Evolutionary conservation across 1,284 basidiomycete species (phyloP), one percentile per base, ranked within the genome.

Genomic region (Ganoderma lucidum): DNA sequence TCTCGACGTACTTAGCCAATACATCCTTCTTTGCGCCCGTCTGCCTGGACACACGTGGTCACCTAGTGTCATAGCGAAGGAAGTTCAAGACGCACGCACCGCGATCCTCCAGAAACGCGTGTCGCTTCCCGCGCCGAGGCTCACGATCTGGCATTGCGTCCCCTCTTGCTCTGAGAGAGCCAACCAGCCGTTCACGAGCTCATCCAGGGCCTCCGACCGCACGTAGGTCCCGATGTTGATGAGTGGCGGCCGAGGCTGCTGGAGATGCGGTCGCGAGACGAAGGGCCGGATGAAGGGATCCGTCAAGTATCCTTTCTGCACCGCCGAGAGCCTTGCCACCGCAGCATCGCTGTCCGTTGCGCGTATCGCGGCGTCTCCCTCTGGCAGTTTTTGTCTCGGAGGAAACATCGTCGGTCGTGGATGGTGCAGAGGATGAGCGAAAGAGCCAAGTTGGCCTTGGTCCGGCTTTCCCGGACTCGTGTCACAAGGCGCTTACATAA

Each of bases 181-280:
- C 19, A 98, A 75, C 87, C 96, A 98, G 58, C 85, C 80, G 28
- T 91, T 83, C 0, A 98, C 90, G 6, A 98, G 87, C 59, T 81
- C 79, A 77, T 99, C 98, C 59, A 99, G 89, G 1, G 90, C 92
- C 61, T 87, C 85, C 0, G 94, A 92, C 65, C 98, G 88, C 66
- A 98, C 89, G 74, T 93, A 95, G 1, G 97, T 99, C 9, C 97
- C 97, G 59, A 98, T 87, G 79, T 99, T 99, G 84, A 99, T 99
- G 73, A 99, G 82, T 0, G 97, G 97, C 1, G 95, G 88, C 1
- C 93, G 85, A 17, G 86, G 77, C 48, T 87, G 88, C 78, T 93
- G 85, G 73, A 89, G 79, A 75, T 88, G 87, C 8, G 90, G 83
- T 17, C 90, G 85, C 35, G 90, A 85, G 42, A 95, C 85, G 68